Evolutionary conservation across 2,329 filamentous ascomycete species (phyloP).

Genomic region (Bipolaris gigantea): DNA sequence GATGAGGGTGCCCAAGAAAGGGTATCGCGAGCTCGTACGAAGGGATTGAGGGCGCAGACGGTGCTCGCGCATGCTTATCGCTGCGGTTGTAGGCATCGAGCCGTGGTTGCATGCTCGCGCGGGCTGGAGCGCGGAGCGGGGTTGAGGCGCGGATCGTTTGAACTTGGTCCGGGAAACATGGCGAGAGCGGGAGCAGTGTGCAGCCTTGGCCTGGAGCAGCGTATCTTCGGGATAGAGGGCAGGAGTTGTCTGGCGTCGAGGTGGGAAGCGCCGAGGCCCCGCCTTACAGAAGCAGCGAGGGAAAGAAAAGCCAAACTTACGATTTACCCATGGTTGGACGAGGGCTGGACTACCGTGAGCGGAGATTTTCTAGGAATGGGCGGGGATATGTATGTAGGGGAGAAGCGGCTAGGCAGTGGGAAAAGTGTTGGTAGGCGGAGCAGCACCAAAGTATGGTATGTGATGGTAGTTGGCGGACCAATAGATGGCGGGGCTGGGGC

Average conservation of each 20-base stretch:
- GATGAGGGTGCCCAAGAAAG: constrained; percentile 26
- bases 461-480: constrained; percentile 19
- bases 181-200: constrained; percentile 1
- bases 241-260: constrained; percentile 20
- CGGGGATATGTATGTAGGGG: constrained; percentile 8
- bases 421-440: constrained; percentile 15
- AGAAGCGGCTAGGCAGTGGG: constrained; percentile 20
- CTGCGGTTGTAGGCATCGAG: constrained; percentile 3
- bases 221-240: constrained; percentile 21
- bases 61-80: constrained; percentile 6
- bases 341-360: constrained; percentile 5
- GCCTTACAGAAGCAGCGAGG: constrained; percentile 17
- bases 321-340: constrained; percentile 45
- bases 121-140: constrained; percentile 7
- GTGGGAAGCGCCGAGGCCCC: constrained; percentile 15
- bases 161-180: constrained; percentile 12
- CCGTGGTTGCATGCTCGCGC: constrained; percentile 16
- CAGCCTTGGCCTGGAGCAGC: constrained; percentile 5
- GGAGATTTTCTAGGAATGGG: constrained; percentile 3
- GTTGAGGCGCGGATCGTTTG: constrained; percentile 1
- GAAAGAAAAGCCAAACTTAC: constrained; percentile 37
- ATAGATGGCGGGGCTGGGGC: constrained; percentile 24
- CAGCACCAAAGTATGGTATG: constrained; percentile 14
- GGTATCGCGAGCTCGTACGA: constrained; percentile 24
- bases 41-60: constrained; percentile 16